Base-by-base conservation (phyloP, 1,284 basidiomycete genomes). In the Leccinum subspadiceum region DNA sequence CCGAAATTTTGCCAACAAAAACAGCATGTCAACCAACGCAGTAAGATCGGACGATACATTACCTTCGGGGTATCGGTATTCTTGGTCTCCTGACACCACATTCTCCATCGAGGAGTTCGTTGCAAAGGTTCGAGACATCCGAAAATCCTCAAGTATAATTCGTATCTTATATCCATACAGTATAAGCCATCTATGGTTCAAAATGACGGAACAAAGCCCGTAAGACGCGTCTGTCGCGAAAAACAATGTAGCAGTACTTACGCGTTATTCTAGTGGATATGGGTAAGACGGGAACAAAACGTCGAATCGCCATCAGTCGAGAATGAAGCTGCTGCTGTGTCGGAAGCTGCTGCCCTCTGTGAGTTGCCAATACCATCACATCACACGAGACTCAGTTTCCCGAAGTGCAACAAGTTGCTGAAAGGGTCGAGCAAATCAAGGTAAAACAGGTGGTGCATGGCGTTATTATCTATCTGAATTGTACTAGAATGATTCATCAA, bases 121-220 rank as follows among this genome's bases (percentile, higher is more conserved):
- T 31, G 39, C 60, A 13, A 72, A 75, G 60, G 70, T 70, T 24
- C 15, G 48, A 26, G 24, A 49, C 20, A 49, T 41, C 22, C 6
- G 15, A n/a, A 31, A 2, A 5, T 9, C 17, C 31, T 35, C 12
- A 15, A 41, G 26, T 54, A 15, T 17, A 24, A 3, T 41, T 54
- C n/a, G 12, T 13, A 3, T 31, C 62, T 62, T 20, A 72, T 17
- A 8, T 24, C 0, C 15, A 8, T 12, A 20, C 62, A 89, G 88
- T 87, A 83, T 63, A 87, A 80, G 60, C 87, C 88, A 1, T 89
- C 87, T 20, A 86, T 89, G 86, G 83, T 90, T 6, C 83, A 87
- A 63, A 83, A 90, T 68, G 86, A 90, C 61, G 88, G 87, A 2
- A 84, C 78, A 0, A 90, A 89, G 68, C 87, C 86, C 53, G 87